Evolutionary conservation across 2,329 filamentous ascomycete species (phyloP), one percentile per base, ranked within the genome.

Genomic region (Aspergillus novofumigatus): DNA sequence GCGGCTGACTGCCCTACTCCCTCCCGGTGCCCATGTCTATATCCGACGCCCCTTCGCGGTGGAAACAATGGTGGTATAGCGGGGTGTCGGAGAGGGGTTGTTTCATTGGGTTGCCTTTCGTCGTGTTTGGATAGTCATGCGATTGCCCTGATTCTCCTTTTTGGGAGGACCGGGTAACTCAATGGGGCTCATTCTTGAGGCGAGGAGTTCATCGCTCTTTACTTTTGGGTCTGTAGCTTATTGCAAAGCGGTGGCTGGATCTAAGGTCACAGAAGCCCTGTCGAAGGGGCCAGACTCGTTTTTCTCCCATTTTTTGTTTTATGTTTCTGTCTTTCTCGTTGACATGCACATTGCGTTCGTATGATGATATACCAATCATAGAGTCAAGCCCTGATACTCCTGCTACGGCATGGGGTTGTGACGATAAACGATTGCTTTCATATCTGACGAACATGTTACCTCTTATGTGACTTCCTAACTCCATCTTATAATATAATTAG

Each of bases 181-280:
- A 92, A 97, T 96, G 93, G 93, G 93, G 93, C 93, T 97, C 92
- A 97, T 96, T 97, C 91, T 97, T 89, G 93, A 92, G 84, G 89
- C 92, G 92, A 96, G 91, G 89, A 89, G 89, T 83, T 80, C 80
- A 75, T 65, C 67, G 57, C 60, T 69, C 71, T 61, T 75, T 76
- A 75, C 73, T 69, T 75, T 76, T 77, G 74, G 75, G 75, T 80
- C 78, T 77, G 75, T 80, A 80, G 77, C 78, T 81, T 81, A 80
- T 80, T 73, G 75, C 68, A 80, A 82, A 81, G 77, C 78, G 75
- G 79, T 72, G 71, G 65, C 55, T 57, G 42, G 58, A 17, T 59
- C 67, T 71, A 69, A 69, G 69, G 70, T 72, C 68, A 73, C 75
- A 80, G 79, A 80, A 80, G 84, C 83, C 84, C 82, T 83, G 81